Conservation (phyloP, 805 yeast genomes). For the Ogataea trehalophila region DNA sequence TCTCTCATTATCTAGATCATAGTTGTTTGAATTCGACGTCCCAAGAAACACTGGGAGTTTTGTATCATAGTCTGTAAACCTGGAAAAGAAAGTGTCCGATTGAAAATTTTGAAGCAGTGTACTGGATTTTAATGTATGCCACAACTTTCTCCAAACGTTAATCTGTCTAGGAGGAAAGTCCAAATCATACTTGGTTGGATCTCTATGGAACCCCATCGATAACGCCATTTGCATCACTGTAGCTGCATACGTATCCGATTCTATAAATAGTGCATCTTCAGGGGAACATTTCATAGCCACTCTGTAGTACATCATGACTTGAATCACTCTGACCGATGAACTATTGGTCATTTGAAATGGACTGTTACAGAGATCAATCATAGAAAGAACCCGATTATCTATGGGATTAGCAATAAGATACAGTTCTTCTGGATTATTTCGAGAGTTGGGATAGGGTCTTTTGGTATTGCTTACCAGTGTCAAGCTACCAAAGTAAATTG, state of each 20-base stretch:
- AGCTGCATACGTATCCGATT: slow-evolving; percentile 35
- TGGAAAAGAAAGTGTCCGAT: slow-evolving; percentile 21
- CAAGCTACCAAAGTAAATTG: slow-evolving; percentile 38
- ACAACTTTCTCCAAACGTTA: slow-evolving; percentile 54
- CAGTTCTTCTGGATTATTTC: slow-evolving; percentile 25
- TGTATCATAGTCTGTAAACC: slow-evolving; percentile 39
- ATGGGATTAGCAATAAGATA: slow-evolving; percentile 38
- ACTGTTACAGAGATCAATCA: slow-evolving; percentile 36
- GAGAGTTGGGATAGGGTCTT: slow-evolving; percentile 24
- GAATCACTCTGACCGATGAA: slow-evolving; percentile 38
- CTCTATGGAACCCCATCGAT: slow-evolving; percentile 44
- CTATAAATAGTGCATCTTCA: slow-evolving; percentile 41
- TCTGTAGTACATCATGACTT: slow-evolving; percentile 37
- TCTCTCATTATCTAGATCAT: slow-evolving; percentile 34
- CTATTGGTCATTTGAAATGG: slow-evolving; percentile 37
- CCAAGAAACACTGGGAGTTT: slow-evolving; percentile 35
- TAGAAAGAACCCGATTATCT: slow-evolving; percentile 31
- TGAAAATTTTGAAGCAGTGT: slow-evolving; percentile 40
- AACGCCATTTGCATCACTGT: slow-evolving; percentile 40
- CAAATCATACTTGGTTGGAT: slow-evolving; percentile 32
- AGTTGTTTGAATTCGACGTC: slow-evolving; percentile 28
- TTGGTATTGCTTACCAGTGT: slow-evolving; percentile 28
- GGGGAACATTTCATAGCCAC: slow-evolving; percentile 40
- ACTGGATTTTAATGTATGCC: slow-evolving; percentile 43
- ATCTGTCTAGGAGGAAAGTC: slow-evolving; percentile 30